phyloP scores from a whole-genome alignment of 176 grass and related monocot genomes.

The Alloteropsis semialata region DNA sequence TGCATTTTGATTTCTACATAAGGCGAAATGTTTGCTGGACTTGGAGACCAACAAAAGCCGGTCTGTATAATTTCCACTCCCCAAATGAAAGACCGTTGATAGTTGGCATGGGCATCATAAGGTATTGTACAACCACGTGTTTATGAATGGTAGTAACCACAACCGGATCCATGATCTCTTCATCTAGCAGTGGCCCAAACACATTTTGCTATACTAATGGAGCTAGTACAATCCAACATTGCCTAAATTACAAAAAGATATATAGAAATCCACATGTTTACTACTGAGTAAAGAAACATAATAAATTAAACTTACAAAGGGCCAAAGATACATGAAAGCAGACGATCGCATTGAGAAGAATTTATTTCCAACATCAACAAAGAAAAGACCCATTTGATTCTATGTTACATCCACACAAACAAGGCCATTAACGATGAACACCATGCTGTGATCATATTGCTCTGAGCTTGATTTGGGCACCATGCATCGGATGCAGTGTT shows the following conservation, averaged over 20 bases:
- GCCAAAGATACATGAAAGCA: background rate
- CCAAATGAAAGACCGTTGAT: too few relatives aligned
- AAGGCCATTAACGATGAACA: background rate
- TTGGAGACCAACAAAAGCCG: too few relatives aligned
- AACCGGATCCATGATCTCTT: background rate
- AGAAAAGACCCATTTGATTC: background rate
- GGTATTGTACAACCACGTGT: too few relatives aligned
- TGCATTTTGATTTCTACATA: too few relatives aligned
- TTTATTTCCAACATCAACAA: background rate
- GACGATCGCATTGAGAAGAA: background rate
- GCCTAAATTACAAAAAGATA: background rate
- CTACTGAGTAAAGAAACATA: background rate
- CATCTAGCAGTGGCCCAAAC: background rate
- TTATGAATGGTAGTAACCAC: background rate
- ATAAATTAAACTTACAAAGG: background rate
- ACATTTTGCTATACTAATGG: background rate
- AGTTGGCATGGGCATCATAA: too few relatives aligned
- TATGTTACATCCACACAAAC: background rate
- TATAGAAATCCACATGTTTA: background rate
- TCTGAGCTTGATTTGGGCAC: conserved; percentile 42
- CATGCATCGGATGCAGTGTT: conserved; percentile 47
- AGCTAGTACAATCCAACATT: background rate
- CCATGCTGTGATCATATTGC: conserved; percentile 18
- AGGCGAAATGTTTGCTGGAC: too few relatives aligned
- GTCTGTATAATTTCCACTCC: too few relatives aligned